phyloP scores from a whole-genome alignment of 1,139 yeast species.

The Yamadazyma jaroonii region DNA sequence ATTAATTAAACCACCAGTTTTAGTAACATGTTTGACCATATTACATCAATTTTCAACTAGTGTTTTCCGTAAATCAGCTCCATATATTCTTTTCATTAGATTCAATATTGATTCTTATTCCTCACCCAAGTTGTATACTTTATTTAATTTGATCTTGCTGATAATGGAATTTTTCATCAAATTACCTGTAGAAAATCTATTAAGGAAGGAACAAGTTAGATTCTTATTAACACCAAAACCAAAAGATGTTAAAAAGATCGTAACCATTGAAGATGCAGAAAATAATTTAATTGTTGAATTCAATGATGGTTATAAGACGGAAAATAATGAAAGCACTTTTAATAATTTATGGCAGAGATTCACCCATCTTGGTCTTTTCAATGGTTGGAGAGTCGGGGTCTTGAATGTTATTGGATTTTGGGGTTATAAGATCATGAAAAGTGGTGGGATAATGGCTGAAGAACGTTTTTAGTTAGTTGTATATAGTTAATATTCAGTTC shows the following conservation, averaged over 20 bases:
- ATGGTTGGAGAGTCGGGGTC: conserved; percentile 91
- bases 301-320: conserved; percentile 24
- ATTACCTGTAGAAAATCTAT: conserved; percentile 83
- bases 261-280: conserved; percentile 38
- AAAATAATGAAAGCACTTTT: conserved; percentile 10
- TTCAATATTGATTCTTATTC: conserved; percentile 69
- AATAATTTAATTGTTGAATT: conserved; percentile 52
- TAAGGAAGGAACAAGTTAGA: conserved; percentile 78
- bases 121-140: conserved; percentile 57
- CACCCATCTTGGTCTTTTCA: conserved; percentile 51
- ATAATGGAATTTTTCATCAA: conserved; percentile 68
- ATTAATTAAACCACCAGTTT: conserved; percentile 54
- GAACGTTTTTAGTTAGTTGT: conserved; percentile 27
- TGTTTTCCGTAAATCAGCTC: conserved; percentile 67
- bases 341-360: conserved; percentile 16
- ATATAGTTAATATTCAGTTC: conserved; percentile 1
- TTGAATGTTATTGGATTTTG: conserved; percentile 79
- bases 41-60: conserved; percentile 63
- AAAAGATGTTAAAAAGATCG: conserved; percentile 32
- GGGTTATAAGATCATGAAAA: conserved; percentile 68
- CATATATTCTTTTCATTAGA: conserved; percentile 62
- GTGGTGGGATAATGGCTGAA: conserved; percentile 42
- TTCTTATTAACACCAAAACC: conserved; percentile 49
- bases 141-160: conserved; percentile 54
- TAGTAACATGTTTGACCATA: conserved; percentile 50